These are phyloP conservation scores for Lycium barbarum DNA, from an alignment of 257 asterid species.

Conservation along the genomic window DNA sequence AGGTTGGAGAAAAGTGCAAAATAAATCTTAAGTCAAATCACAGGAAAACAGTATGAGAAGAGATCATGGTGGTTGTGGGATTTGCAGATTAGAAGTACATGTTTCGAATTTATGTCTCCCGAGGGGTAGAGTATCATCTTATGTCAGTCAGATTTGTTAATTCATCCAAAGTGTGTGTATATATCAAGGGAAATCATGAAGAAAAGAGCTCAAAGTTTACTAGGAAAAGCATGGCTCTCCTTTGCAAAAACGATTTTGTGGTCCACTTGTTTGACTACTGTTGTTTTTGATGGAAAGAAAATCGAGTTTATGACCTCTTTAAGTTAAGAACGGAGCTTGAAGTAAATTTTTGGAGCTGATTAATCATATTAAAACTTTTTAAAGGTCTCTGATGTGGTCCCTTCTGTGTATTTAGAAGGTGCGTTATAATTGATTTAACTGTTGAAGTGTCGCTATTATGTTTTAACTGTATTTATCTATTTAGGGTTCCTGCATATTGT, in stretches of 20 bases:
- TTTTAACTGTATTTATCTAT: neutral
- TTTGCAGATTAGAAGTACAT: neutral
- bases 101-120: neutral
- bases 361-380: slow-evolving; percentile 1
- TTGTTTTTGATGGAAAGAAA: neutral
- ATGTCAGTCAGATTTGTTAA: neutral
- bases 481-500: neutral
- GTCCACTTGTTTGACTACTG: slow-evolving; percentile 19
- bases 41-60: neutral
- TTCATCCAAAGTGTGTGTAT: neutral
- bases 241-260: neutral
- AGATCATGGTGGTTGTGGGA: neutral
- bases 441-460: slow-evolving; percentile 1
- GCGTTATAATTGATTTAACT: neutral
- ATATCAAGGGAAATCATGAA: slow-evolving; percentile 2
- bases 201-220: neutral
- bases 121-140: neutral
- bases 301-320: slow-evolving; percentile 1
- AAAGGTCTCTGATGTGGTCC: neutral
- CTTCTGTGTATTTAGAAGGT: slow-evolving; percentile 20
- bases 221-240: neutral
- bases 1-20: neutral
- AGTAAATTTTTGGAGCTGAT: slow-evolving; percentile 10
- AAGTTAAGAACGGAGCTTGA: neutral
- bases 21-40: neutral